Evolutionary conservation across 345 rosid genomes (phyloP).

Genomic region (Linum tenue): DNA sequence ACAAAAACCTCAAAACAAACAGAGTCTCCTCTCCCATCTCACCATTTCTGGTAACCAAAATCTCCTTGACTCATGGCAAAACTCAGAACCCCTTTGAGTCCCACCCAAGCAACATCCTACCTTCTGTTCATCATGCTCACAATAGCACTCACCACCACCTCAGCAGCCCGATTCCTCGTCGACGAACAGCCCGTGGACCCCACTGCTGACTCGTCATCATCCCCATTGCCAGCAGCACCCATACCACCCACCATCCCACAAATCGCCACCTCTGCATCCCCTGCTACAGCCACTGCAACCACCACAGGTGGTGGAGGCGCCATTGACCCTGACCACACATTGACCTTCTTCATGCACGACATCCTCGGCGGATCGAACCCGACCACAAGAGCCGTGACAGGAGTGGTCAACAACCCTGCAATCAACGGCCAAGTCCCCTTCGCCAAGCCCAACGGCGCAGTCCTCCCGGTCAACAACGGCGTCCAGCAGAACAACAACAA

Average conservation of each 20-base stretch:
- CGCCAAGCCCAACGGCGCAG: conserved; percentile 76
- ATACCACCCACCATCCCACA: conserved; percentile 9
- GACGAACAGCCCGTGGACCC: not conserved
- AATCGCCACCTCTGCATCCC: conserved; percentile 10
- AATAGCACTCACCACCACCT: not conserved
- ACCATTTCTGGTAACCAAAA: no score
- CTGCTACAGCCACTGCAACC: not conserved
- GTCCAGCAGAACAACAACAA: conserved; percentile 46
- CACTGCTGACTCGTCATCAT: not conserved
- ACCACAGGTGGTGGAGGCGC: not conserved
- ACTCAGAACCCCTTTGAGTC: not conserved
- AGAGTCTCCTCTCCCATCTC: not conserved
- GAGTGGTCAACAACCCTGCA: conserved; percentile 59
- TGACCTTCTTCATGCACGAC: conserved; percentile 36
- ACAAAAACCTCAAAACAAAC: not conserved
- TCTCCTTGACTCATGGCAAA: not conserved
- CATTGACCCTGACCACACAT: conserved; percentile 8
- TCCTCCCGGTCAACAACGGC: conserved; percentile 58
- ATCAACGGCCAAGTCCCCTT: conserved; percentile 67
- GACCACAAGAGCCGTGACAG: conserved; percentile 33
- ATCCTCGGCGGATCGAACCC: conserved; percentile 9
- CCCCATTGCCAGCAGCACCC: not conserved
- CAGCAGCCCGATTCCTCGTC: not conserved
- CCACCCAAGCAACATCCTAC: no score
- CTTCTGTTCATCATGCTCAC: not conserved